Evolutionary conservation across 257 asterid genomes (phyloP), one percentile per base, ranked within the genome.

Genomic region (Fraxinus pennsylvanica): DNA sequence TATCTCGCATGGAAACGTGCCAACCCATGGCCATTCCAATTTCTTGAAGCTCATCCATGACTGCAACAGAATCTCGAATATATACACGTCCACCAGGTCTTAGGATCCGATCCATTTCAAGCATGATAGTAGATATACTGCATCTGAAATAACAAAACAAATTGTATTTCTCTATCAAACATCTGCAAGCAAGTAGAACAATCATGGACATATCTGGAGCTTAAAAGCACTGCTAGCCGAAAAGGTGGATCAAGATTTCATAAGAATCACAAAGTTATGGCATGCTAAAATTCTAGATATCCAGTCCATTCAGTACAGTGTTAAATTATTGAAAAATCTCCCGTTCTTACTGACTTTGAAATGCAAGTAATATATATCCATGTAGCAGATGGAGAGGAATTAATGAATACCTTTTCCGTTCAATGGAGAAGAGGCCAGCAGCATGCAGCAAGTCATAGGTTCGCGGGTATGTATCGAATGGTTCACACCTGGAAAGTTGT

Each of bases 401-500:
- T 21, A 57, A 50, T 41, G 7, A 78, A 65, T 79, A 84, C 88
- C 94, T 89, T 86, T 88, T 89, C 50, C 41, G 84, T 82, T 89
- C 92, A 17, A 74, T 30, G 38, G 90, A 84, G 84, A 89, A 89
- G 83, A 89, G 89, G 73, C 91, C 89, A 72, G 92, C 87, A 54
- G 93, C 93, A 75, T 94, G 98, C 85, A 92, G 81, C 41, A 94
- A 82, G 83, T 94, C 97, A 39, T 94, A 94, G 82, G 93, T 91
- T 85, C 93, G 84, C 13, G 96, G 96, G 78, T 91, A 91, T 30
- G 96, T 89, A 75, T 91, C 96, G 50, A 91, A 87, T 75, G 93
- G 87, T 79, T 91, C 96, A 75, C 96, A 91, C 96, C 96, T 90
- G 80, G 77, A 73, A 84, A 72, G 15, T 75, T 9, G 17, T 9